Percentiles rank a stretch among this genome's conserved stretches.
Conservation (phyloP, 192 early-diverging fungal genomes). For the Helicostylum pulchrum region DNA sequence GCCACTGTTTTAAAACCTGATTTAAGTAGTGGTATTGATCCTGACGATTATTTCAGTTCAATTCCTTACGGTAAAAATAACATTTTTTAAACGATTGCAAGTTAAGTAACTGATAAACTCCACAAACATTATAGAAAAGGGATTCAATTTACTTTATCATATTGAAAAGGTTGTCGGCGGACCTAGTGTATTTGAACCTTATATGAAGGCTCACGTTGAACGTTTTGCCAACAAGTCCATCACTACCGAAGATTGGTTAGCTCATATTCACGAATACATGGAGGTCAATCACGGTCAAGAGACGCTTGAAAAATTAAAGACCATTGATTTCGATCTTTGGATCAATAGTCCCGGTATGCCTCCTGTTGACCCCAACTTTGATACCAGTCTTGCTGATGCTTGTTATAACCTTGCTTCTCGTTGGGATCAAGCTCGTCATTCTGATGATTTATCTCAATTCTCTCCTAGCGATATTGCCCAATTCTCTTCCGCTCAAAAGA, state of each 20-base stretch:
- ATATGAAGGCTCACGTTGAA: conserved; percentile 74
- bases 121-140: conserved; percentile 68
- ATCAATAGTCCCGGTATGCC: conserved; percentile 85
- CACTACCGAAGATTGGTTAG: conserved; percentile 86
- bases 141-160: conserved; percentile 89
- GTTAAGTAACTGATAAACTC: not conserved
- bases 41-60: conserved; percentile 74
- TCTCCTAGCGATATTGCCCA: conserved; percentile 55
- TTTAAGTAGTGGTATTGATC: conserved; percentile 67
- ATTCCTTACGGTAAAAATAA: conserved; percentile 76
- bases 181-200: conserved; percentile 80
- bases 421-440: conserved; percentile 60
- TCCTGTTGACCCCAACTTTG: conserved; percentile 78
- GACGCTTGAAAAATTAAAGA: conserved; percentile 66
- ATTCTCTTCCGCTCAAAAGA: conserved; percentile 73
- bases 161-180: conserved; percentile 89
- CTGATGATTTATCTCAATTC: conserved; percentile 47
- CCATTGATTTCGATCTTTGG: conserved; percentile 91
- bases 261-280: conserved; percentile 79
- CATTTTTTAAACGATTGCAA: not conserved
- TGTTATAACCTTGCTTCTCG: conserved; percentile 75
- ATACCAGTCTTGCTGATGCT: conserved; percentile 75
- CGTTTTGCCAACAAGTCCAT: conserved; percentile 85
- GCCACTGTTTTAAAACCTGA: conserved; percentile 75
- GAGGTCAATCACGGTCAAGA: conserved; percentile 55